Percentiles rank a stretch among this genome's conserved stretches.
These are phyloP conservation scores for Pseudogymnoascus sp. DNA, from an alignment of 2,329 filamentous ascomycete genomes.

Conservation along the genomic window DNA sequence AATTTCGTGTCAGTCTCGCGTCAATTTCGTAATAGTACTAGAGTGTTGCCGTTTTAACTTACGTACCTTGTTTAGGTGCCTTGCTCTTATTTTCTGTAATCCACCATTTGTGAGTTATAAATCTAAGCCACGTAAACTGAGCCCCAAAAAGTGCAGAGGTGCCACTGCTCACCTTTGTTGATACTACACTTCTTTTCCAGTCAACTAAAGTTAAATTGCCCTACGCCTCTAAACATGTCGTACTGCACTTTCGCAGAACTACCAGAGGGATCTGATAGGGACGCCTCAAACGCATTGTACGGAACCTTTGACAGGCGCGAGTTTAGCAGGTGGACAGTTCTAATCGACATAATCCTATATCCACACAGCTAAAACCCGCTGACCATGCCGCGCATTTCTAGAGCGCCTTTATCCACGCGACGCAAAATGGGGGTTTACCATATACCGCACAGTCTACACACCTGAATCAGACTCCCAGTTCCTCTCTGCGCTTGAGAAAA, in stretches of 20 bases:
- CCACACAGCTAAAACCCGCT: neutral
- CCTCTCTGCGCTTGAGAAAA: constrained; percentile 16
- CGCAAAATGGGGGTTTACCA: constrained; percentile 13
- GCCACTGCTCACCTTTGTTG: neutral
- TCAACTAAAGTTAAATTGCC: neutral
- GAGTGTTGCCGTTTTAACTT: too few species aligned
- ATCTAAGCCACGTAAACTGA: too few species aligned
- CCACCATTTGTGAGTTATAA: too few species aligned
- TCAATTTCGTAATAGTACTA: too few species aligned
- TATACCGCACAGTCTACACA: constrained; percentile 22
- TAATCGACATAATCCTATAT: neutral
- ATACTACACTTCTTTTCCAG: neutral
- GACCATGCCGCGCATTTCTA: neutral
- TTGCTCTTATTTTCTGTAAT: too few species aligned
- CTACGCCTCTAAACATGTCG: neutral
- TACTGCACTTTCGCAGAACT: neutral
- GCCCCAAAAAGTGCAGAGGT: too few species aligned
- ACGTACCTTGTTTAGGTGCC: too few species aligned
- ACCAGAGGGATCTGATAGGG: neutral
- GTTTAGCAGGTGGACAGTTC: neutral
- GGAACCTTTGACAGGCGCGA: neutral
- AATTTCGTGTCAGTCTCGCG: too few species aligned
- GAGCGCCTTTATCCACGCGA: neutral
- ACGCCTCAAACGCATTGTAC: neutral
- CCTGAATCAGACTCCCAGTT: constrained; percentile 20